Base-by-base conservation (phyloP, 129 eudicot species). In the Saussurea involucrata region DNA sequence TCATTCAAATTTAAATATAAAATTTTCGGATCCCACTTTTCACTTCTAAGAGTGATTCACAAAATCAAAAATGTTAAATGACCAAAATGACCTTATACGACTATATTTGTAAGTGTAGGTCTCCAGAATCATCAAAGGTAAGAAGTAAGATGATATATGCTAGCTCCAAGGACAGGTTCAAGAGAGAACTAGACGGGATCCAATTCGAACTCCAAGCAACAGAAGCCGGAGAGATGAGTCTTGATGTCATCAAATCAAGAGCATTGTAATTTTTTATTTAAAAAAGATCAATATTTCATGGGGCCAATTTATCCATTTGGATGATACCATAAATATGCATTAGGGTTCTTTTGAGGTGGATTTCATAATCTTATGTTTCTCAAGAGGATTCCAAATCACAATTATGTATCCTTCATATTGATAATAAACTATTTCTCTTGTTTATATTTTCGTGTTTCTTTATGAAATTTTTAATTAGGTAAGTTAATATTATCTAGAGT, bases 141-240 rank as follows among this genome's bases (percentile, higher is more conserved):
- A 82, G 89, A 83, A 86, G 83, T 73, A 83, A 83, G 79, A 86
- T 86, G 90, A 66, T 83, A 73, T 83, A 86, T 74, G 90, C 85
- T 0, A 83, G 87, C 65, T 80, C 90, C 0, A 86, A 86, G 68
- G 90, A 86, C 33, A 76, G 80, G 78, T 82, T 85, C 80, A 85
- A 85, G 81, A 78, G 89, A 69, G 86, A 85, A 71, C 82, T 85
- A 8, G 89, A 86, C 33, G 86, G 89, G 63, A 82, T 86, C 73
- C 87, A 86, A 76, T 37, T 82, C 15, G 87, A 86, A 60, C 64
- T 86, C 46, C 89, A 86, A 72, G 86, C 86, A 78, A 86, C 87
- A 25, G 85, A 86, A 29, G 80, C 80, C 0, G 67, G 85, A 32
- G 90, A 86, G 73, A 83, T 86, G 87, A 83, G 87, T 78, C 49